Base-by-base conservation (phyloP, 768 basidiomycete genomes). In the Kwoniella sp. region DNA sequence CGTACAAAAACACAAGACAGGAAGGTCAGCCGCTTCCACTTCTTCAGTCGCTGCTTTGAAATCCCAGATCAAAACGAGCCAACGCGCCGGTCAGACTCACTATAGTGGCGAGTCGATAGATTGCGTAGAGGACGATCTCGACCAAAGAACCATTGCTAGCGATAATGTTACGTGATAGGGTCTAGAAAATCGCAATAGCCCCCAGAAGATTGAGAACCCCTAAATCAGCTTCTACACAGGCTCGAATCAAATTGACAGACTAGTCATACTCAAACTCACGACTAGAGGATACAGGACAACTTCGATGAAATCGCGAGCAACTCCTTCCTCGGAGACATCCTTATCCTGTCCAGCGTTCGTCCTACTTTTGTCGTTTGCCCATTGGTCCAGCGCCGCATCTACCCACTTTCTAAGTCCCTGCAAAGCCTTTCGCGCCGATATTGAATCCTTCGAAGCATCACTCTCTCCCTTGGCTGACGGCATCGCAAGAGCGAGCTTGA, bases 351-450 rank as follows among this genome's bases (percentile, higher is more conserved):
- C 13, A 13, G 13, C 13, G 7, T 37, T 13, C 7, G 34, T 13
- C 7, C 34, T 37, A 7, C 34, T 37, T 7, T 37, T 13, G 5
- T 5, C 34, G 26, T 17, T 53, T 5, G 15, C 38, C 68, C 67
- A 70, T 22, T 22, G 15, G 20, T 60, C 54, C 2, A 71, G 4
- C 9, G 59, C 65, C 15, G 37, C 41, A 7, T 61, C 52, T 4
- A 59, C 60, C 65, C 69, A 71, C 12, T 29, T 54, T 15, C 52
- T 56, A 54, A 70, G n/a, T 22, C 31, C 31, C 26, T 66, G 53
- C 30, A 75, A 75, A 13, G 20, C 28, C 60, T 22, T 45, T 34
- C 22, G 55, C 63, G 41, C 41, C 41, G 15, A 45, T 17, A 45
- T 17, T 7, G 17, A 23, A 41, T 62, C 74, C 8, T 8, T 17